Percentiles rank a stretch among this genome's conserved stretches.
phyloP scores from a whole-genome alignment of 768 basidiomycete species.

The Hygrocybe punicea region DNA sequence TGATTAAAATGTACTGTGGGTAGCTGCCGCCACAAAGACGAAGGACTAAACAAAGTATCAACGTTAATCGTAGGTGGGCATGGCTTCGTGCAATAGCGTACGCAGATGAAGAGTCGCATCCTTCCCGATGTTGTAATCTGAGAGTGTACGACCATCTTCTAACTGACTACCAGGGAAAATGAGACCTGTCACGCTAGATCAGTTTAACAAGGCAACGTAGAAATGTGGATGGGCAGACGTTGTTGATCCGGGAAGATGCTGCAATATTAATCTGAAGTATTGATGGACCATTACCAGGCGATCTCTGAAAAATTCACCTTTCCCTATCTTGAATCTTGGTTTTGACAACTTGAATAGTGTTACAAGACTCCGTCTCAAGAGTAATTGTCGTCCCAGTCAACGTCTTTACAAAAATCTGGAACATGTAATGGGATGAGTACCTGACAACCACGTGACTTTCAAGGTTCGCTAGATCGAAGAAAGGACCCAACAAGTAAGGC shows the following conservation, averaged over 20 bases:
- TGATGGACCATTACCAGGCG: neutral
- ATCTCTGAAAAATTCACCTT: constrained; percentile 51
- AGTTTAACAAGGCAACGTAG: no score
- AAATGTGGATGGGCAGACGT: constrained; percentile 33
- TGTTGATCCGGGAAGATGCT: constrained; percentile 80
- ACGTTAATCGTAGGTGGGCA: constrained; percentile 31
- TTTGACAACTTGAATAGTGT: constrained; percentile 48
- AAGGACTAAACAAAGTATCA: constrained; percentile 44
- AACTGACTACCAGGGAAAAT: no score
- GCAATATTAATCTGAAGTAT: constrained; percentile 3
- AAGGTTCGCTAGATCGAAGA: no score
- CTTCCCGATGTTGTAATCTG: no score
- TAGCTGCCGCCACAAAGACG: constrained; percentile 65
- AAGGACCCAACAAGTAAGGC: no score
- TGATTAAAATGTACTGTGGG: constrained; percentile 10
- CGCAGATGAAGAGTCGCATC: constrained; percentile 50
- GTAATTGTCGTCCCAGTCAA: constrained; percentile 13
- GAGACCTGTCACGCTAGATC: no score
- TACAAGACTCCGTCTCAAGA: constrained; percentile 9
- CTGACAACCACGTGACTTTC: no score
- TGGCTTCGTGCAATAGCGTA: constrained; percentile 51
- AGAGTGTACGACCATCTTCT: no score
- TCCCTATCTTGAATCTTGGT: constrained; percentile 96
- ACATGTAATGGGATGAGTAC: no score
- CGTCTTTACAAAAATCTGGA: constrained; percentile 12